Evolutionary conservation across 108 stramenopile species (phyloP).

Genomic region (Skeletonema costatum): DNA sequence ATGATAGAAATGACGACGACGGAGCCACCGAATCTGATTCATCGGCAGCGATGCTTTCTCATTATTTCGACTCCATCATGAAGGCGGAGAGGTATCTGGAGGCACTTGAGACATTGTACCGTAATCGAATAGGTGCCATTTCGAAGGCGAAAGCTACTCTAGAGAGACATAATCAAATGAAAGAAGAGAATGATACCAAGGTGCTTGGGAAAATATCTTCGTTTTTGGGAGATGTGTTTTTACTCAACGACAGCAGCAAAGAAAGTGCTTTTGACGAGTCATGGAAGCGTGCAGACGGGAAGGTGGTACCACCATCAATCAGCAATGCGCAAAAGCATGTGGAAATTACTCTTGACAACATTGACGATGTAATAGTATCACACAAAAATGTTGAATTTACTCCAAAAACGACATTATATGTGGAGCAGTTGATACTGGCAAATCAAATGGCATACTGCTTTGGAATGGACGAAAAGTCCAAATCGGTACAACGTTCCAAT

Average conservation of each 20-base stretch:
- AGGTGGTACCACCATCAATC: background rate
- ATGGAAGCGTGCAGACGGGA: slow-evolving; percentile 20
- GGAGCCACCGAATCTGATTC: background rate
- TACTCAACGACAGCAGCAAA: background rate
- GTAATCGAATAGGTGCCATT: slow-evolving; percentile 10
- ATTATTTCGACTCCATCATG: slow-evolving; percentile 12
- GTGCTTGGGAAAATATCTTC: slow-evolving; percentile 5
- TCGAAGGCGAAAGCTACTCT: slow-evolving; percentile 8
- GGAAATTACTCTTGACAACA: slow-evolving; percentile 10
- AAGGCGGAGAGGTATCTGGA: slow-evolving; percentile 36
- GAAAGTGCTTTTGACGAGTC: slow-evolving; percentile 15
- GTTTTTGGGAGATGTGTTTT: slow-evolving; percentile 27
- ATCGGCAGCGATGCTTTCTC: background rate
- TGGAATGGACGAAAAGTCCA: slow-evolving; percentile 11
- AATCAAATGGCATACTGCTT: slow-evolving; percentile 36
- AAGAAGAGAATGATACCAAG: slow-evolving; percentile 1
- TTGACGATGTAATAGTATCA: slow-evolving; percentile 10
- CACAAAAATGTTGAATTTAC: slow-evolving; percentile 13
- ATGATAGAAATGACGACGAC: background rate
- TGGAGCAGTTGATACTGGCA: slow-evolving; percentile 32
- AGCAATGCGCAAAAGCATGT: background rate
- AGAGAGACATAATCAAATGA: background rate
- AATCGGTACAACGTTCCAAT: slow-evolving; percentile 29
- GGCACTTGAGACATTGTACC: slow-evolving; percentile 30
- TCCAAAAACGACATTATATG: slow-evolving; percentile 5